A percentile compares a stretch with the other conserved stretches of the same genome.
phyloP scores from a whole-genome alignment of 495 filamentous ascomycete genomes.

The Daldinia grandis region DNA sequence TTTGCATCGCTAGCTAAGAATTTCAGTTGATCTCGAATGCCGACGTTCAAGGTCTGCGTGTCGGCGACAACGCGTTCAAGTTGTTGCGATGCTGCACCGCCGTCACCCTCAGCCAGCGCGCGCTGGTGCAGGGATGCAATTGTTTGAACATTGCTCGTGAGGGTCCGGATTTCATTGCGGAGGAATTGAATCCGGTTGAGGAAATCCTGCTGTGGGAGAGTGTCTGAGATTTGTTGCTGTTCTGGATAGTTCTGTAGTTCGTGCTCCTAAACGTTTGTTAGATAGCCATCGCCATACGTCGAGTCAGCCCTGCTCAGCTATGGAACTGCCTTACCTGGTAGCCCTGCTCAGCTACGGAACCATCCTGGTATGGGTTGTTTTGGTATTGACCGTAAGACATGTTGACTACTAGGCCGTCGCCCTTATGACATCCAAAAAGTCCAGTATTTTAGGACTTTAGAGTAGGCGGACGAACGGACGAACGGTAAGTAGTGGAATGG shows the following conservation, averaged over 20 bases:
- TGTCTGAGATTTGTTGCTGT: constrained; percentile 42
- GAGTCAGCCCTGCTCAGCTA: not conserved
- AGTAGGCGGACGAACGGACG: not conserved
- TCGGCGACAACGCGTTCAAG: constrained; percentile 69
- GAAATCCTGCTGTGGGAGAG: constrained; percentile 65
- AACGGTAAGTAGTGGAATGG: not conserved
- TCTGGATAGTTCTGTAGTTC: constrained; percentile 51
- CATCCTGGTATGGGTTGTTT: constrained; percentile 55
- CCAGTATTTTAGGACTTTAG: constrained; percentile 1
- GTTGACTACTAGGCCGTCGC: constrained; percentile 23
- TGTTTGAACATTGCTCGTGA: constrained; percentile 62
- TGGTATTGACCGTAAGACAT: constrained; percentile 56
- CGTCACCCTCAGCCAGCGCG: constrained; percentile 63
- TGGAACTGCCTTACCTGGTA: constrained; percentile 49
- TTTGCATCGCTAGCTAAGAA: constrained; percentile 68
- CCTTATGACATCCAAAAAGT: constrained; percentile 25
- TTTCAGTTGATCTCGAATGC: constrained; percentile 74
- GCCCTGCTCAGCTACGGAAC: constrained; percentile 55
- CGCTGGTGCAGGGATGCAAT: constrained; percentile 70
- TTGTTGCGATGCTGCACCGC: constrained; percentile 51
- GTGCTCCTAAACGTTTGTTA: constrained; percentile 46
- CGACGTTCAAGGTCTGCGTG: constrained; percentile 70
- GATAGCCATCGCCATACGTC: not conserved
- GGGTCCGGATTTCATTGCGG: constrained; percentile 64
- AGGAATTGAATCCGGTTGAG: constrained; percentile 65